phyloP scores from a whole-genome alignment of 108 stramenopile species.

The Parietichytrium sp. region DNA sequence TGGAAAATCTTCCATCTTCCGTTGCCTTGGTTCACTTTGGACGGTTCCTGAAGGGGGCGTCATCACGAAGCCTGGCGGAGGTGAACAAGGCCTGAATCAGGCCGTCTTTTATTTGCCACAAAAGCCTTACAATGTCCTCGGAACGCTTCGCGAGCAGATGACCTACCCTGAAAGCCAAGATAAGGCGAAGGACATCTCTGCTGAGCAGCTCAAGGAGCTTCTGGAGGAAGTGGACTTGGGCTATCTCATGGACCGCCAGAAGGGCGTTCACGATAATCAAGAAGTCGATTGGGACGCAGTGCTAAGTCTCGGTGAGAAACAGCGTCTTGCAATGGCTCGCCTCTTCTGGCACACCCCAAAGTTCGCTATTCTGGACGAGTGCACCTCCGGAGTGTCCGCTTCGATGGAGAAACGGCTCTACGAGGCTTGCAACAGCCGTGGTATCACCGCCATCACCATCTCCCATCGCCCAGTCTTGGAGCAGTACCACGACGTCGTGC shows the following conservation, averaged over 20 bases:
- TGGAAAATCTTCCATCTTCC: constrained; percentile 50
- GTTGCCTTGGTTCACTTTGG: constrained; percentile 52
- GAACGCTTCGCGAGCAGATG: constrained; percentile 49
- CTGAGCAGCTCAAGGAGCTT: constrained; percentile 39
- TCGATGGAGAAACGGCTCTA: constrained; percentile 52
- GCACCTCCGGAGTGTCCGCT: background rate
- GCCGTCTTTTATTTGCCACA: constrained; percentile 48
- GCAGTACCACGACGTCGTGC: constrained; percentile 48
- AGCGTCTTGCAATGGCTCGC: constrained; percentile 51
- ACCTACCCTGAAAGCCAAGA: constrained; percentile 47
- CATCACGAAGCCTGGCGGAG: constrained; percentile 39
- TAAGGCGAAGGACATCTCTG: constrained; percentile 37
- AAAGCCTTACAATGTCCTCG: constrained; percentile 46
- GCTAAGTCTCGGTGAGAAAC: constrained; percentile 52
- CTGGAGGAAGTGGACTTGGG: constrained; percentile 49
- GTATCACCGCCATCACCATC: constrained; percentile 55
- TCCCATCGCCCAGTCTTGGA: constrained; percentile 52
- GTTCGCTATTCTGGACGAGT: constrained; percentile 52
- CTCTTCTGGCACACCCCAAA: constrained; percentile 49
- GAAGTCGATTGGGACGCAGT: constrained; percentile 47
- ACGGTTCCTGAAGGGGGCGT: constrained; percentile 44
- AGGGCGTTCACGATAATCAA: constrained; percentile 42
- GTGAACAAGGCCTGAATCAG: constrained; percentile 17
- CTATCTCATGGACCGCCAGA: constrained; percentile 47
- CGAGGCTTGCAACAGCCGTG: constrained; percentile 30